Evolutionary conservation across 2,329 filamentous ascomycete species (phyloP), one percentile per base, ranked within the genome.

Genomic region (Celoporthe dispersa): DNA sequence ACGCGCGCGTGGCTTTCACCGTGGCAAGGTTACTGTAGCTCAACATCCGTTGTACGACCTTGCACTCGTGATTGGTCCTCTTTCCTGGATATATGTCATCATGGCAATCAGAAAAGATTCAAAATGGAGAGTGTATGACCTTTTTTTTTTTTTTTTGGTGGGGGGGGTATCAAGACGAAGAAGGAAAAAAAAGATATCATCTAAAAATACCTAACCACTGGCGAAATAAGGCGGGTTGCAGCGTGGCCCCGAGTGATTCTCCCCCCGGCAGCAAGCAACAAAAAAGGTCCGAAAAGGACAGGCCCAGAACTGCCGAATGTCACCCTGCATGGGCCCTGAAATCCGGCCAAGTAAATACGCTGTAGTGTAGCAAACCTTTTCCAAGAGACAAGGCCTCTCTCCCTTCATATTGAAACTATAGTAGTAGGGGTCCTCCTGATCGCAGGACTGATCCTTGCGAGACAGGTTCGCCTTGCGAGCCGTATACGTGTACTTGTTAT

Each of bases 241-340:
- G 28, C 19, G 55, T 8, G 12, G 55, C 28, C 16, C n/a, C 8
- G 28, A 33, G 31, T 7, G 25, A 19, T 2, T 12, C 11, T 59
- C 25, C 12, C 31, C 25, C 55, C 28, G n/a, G 25, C 25, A 31
- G 1, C 11, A 16, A 14, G 25, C 25, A 28, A 31, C 3, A 19
- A 19, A 22, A 60, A 35, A 60, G 33, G 33, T 37, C 19, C 57
- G 53, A 19, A 31, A 57, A 0, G 28, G 53, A 33, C 31, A 37
- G 33, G 33, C 57, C 53, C 33, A 35, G 31, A 60, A 37, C 22
- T 60, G 33, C 57, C 57, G 57, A 37, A 60, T 60, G 57, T 25
- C 57, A 60, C 31, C 57, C 57, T 12, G 37, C 31, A 19, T 9
- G 33, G 57, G 57, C 57, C 31, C 8, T 60, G 33, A n/a, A n/a